Evolutionary conservation across 1,284 basidiomycete species (phyloP).

Genomic region (Naganishia albida): DNA sequence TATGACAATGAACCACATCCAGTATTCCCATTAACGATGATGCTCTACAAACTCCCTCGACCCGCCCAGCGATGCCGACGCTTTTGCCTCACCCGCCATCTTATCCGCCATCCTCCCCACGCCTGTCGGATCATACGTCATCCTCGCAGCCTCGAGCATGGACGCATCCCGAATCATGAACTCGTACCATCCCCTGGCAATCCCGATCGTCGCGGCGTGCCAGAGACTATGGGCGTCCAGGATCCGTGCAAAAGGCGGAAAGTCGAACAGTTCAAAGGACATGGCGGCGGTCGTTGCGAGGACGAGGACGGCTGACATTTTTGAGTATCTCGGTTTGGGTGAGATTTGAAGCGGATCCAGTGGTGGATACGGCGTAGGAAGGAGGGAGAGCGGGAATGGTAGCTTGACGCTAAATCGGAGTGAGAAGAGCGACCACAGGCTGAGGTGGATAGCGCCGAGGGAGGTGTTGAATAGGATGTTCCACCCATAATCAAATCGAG

Average conservation of each 20-base stretch:
- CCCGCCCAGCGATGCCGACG: neutral
- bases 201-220: conserved; percentile 84
- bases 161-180: conserved; percentile 70
- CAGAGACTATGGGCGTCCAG: conserved; percentile 95
- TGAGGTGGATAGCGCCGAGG: conserved; percentile 69
- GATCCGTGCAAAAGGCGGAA: conserved; percentile 71
- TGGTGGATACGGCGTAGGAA: conserved; percentile 43
- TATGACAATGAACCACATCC: neutral
- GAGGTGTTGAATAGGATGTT: conserved; percentile 85
- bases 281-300: conserved; percentile 74
- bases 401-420: conserved; percentile 57
- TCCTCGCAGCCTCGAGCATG: conserved; percentile 29
- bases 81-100: conserved; percentile 10
- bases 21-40: conserved; percentile 1
- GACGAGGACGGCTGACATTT: conserved; percentile 64
- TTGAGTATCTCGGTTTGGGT: conserved; percentile 57
- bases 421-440: conserved; percentile 79
- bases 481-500: conserved; percentile 87
- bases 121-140: conserved; percentile 21
- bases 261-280: conserved; percentile 86
- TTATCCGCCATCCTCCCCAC: conserved; percentile 23
- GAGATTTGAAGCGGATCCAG: conserved; percentile 39
- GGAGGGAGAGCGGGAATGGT: conserved; percentile 37
- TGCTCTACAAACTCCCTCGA: conserved; percentile 11
- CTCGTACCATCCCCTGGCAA: conserved; percentile 79